These are phyloP conservation scores for Elsinoe necatrix DNA, from an alignment of 2,329 filamentous ascomycete genomes.

Conservation along the genomic window DNA sequence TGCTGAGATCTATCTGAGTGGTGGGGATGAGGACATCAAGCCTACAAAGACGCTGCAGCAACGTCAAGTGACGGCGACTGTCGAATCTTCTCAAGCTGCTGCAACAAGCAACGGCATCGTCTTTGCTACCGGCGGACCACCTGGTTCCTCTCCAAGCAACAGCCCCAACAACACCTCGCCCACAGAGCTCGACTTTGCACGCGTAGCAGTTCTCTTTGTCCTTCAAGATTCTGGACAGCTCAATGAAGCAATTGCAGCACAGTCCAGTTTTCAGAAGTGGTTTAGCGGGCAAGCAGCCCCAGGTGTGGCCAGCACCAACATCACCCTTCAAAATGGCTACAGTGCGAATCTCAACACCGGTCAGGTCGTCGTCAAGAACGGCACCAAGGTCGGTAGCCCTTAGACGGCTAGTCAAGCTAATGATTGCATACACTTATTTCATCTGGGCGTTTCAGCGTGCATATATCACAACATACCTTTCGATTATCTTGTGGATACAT, in stretches of 20 bases:
- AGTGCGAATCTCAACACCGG: slow-evolving; percentile 21
- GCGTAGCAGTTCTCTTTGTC: slow-evolving; percentile 38
- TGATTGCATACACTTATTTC: background rate
- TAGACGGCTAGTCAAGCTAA: background rate
- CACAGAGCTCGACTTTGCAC: slow-evolving; percentile 36
- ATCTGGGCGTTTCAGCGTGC: slow-evolving; percentile 8
- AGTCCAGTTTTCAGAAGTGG: slow-evolving; percentile 34
- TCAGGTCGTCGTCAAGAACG: slow-evolving; percentile 21
- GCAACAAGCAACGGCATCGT: slow-evolving; percentile 30
- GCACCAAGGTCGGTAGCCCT: slow-evolving; percentile 22
- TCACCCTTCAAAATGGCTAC: slow-evolving; percentile 26
- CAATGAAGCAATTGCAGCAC: slow-evolving; percentile 35
- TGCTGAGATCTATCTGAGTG: background rate
- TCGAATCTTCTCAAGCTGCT: slow-evolving; percentile 20
- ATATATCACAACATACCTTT: slow-evolving; percentile 1
- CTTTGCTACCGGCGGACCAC: slow-evolving; percentile 21
- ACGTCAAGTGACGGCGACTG: slow-evolving; percentile 10
- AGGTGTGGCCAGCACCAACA: slow-evolving; percentile 20
- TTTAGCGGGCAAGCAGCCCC: slow-evolving; percentile 22
- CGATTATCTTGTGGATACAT: slow-evolving; percentile 6
- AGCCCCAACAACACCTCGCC: slow-evolving; percentile 22
- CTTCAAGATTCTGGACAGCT: slow-evolving; percentile 36
- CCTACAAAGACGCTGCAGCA: slow-evolving; percentile 17
- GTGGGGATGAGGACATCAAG: background rate
- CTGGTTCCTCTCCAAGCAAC: slow-evolving; percentile 18